phyloP scores from a whole-genome alignment of 441 rosid species.

The Pelargonium citronellum region DNA sequence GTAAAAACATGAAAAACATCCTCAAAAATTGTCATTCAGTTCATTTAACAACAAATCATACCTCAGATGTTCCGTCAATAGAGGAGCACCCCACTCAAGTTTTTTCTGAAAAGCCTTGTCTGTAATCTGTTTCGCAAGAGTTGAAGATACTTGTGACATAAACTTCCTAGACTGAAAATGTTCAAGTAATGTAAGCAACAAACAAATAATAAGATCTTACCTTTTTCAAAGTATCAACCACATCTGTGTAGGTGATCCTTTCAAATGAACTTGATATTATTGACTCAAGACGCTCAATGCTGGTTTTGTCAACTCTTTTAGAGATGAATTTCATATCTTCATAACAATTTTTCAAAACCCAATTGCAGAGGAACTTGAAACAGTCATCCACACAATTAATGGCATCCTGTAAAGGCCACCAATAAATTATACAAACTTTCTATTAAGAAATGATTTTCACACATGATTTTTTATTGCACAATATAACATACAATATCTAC shows the following conservation, averaged over 20 bases:
- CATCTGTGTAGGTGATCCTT: conserved; percentile 57
- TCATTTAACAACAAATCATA: conserved; percentile 21
- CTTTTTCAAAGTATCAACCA: conserved; percentile 49
- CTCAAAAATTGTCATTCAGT: not conserved
- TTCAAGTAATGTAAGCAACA: not conserved
- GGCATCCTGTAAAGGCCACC: conserved; percentile 51
- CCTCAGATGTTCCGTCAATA: conserved; percentile 75
- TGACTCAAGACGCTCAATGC: conserved; percentile 46
- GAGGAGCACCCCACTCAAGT: conserved; percentile 53
- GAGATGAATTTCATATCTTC: conserved; percentile 60
- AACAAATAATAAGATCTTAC: conserved; percentile 25
- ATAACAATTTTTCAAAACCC: conserved; percentile 52
- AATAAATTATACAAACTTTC: not conserved
- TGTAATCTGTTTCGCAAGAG: conserved; percentile 33
- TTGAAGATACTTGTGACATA: not conserved
- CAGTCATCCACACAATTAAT: conserved; percentile 71
- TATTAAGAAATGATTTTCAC: not conserved
- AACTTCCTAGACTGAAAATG: not conserved
- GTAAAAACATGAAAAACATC: not conserved
- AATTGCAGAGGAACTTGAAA: conserved; percentile 66
- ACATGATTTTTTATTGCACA: too few species aligned
- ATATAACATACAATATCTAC: too few species aligned
- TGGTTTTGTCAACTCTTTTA: conserved; percentile 49
- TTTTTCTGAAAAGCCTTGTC: conserved; percentile 45
- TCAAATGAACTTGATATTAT: conserved; percentile 34